phyloP scores from a whole-genome alignment of 1,139 yeast genomes.

The Suhomyces bribrorum region DNA sequence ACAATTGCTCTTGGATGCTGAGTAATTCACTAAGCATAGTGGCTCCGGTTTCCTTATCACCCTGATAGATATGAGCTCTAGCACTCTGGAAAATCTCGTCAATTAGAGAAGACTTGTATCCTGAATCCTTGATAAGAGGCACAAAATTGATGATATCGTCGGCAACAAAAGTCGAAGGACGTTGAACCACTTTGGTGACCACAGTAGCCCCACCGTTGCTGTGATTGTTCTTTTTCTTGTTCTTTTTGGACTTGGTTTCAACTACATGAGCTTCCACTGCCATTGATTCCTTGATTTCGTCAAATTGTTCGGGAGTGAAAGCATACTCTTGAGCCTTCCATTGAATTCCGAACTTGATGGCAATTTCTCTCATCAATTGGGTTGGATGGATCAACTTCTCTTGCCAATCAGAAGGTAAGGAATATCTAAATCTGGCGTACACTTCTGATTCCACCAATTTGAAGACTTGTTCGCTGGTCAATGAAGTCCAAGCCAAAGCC shows the following conservation, averaged over 20 bases:
- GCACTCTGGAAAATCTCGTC: constrained; percentile 82
- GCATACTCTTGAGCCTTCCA: constrained; percentile 61
- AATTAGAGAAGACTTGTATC: constrained; percentile 64
- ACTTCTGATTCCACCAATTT: constrained; percentile 54
- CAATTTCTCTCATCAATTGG: constrained; percentile 68
- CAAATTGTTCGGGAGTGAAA: constrained; percentile 50
- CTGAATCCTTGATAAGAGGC: constrained; percentile 74
- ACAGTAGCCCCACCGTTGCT: constrained; percentile 27
- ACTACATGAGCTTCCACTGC: constrained; percentile 20
- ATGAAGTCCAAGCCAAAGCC: constrained; percentile 45
- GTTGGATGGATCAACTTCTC: constrained; percentile 32
- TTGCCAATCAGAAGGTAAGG: constrained; percentile 53
- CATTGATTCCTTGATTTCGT: constrained; percentile 25
- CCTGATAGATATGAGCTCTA: constrained; percentile 46
- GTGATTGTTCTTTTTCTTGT: constrained; percentile 35
- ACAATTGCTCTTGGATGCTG: constrained; percentile 76
- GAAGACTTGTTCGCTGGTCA: constrained; percentile 48
- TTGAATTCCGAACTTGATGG: constrained; percentile 83
- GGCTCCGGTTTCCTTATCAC: constrained; percentile 51
- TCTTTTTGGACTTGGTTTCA: constrained; percentile 15
- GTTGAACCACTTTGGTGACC: constrained; percentile 23
- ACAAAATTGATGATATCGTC: constrained; percentile 68
- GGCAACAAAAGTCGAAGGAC: constrained; percentile 49
- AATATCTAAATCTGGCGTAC: constrained; percentile 59
- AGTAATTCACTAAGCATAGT: constrained; percentile 68